phyloP scores from a whole-genome alignment of 306 rosid species.

The Acacia acuminata region DNA sequence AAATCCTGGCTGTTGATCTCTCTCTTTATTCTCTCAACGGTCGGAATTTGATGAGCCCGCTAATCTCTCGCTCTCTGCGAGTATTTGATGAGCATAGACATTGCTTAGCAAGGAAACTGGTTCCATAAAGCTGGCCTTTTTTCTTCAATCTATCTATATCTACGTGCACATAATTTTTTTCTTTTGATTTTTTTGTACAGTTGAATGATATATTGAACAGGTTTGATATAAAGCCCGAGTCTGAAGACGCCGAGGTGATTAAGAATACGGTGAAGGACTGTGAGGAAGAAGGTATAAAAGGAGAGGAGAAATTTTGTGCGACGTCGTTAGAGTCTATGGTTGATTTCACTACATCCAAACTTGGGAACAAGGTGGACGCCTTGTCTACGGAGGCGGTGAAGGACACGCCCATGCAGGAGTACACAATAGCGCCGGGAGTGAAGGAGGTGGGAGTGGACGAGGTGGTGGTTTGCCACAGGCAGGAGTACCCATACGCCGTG shows the following conservation, averaged over 20 bases:
- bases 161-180: background rate
- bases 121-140: background rate
- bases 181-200: background rate
- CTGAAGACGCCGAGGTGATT: slow-evolving; percentile 48
- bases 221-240: slow-evolving; percentile 37
- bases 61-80: too few species aligned
- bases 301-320: slow-evolving; percentile 80
- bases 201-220: slow-evolving; percentile 34
- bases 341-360: slow-evolving; percentile 65
- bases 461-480: slow-evolving; percentile 73
- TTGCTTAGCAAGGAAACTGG: too few species aligned
- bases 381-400: slow-evolving; percentile 60
- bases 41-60: too few species aligned
- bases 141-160: too few species aligned
- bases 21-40: too few species aligned
- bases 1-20: too few species aligned
- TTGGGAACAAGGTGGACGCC: slow-evolving; percentile 52
- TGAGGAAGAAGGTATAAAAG: slow-evolving; percentile 40
- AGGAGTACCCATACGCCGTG: slow-evolving; percentile 66
- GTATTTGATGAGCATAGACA: too few species aligned
- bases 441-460: slow-evolving; percentile 44
- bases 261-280: slow-evolving; percentile 57
- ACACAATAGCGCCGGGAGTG: slow-evolving; percentile 39
- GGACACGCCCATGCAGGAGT: slow-evolving; percentile 41
- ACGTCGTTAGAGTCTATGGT: slow-evolving; percentile 87